Conservation (phyloP, 2,329 filamentous ascomycete species). For the Cercospora beticola region DNA sequence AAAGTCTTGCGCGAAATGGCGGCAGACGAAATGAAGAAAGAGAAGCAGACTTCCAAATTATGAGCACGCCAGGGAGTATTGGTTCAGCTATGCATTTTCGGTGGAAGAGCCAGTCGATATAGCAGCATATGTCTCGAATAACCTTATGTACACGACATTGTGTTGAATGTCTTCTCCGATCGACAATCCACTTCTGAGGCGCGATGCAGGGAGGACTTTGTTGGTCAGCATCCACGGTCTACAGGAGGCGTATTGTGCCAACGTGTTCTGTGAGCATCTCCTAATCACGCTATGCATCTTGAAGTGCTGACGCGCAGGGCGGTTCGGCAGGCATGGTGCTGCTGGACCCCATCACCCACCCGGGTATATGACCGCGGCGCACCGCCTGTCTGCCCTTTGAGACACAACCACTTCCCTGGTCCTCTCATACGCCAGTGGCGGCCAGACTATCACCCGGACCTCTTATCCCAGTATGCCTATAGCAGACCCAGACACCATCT, state of each 20-base stretch:
- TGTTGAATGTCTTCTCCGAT: background rate
- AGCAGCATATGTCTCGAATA: background rate
- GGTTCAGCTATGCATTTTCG: background rate
- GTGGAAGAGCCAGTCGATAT: background rate
- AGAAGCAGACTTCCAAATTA: conserved; percentile 62
- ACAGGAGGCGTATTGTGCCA: background rate
- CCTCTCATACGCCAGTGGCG: background rate
- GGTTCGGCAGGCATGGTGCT: background rate
- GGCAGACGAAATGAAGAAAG: conserved; percentile 69
- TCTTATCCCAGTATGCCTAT: conserved; percentile 15
- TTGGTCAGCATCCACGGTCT: background rate
- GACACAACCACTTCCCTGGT: background rate
- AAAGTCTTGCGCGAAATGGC: conserved; percentile 57
- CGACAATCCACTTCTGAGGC: background rate
- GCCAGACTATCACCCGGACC: conserved; percentile 14
- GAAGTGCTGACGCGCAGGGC: background rate
- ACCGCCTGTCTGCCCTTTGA: background rate
- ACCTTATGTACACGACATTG: background rate
- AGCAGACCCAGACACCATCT: conserved; percentile 20
- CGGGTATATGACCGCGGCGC: background rate
- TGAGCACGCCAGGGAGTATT: background rate
- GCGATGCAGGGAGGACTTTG: background rate
- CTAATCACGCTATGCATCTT: background rate
- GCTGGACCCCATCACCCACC: background rate
- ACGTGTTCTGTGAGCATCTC: background rate